Conservation (phyloP, 2,329 filamentous ascomycete genomes). For the Verticillium nubilum region DNA sequence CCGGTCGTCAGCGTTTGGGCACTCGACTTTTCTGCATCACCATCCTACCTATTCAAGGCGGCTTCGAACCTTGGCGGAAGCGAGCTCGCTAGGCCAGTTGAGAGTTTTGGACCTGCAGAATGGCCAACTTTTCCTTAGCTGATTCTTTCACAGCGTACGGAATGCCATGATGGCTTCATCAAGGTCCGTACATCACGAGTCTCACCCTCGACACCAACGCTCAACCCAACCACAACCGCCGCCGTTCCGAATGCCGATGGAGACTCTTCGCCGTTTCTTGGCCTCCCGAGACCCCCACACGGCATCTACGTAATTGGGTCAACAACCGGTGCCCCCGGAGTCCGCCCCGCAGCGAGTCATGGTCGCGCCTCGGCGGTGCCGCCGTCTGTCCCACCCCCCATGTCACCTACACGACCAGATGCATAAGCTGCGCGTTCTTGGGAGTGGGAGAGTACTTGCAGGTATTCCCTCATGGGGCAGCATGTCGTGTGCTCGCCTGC, state of each 20-base stretch:
- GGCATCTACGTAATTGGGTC: neutral
- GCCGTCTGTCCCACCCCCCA: neutral
- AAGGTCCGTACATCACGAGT: neutral
- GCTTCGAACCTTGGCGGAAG: neutral
- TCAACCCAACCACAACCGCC: neutral
- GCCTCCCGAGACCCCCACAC: neutral
- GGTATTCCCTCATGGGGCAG: neutral
- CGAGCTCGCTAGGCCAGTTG: neutral
- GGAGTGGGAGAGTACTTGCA: neutral
- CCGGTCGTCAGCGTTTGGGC: neutral
- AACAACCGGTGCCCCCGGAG: neutral
- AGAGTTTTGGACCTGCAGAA: neutral
- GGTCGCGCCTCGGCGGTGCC: neutral
- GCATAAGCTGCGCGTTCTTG: too few relatives aligned
- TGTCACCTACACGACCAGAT: neutral
- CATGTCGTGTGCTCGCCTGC: neutral
- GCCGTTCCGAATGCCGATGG: neutral
- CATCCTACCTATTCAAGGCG: neutral
- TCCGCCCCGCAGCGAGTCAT: neutral
- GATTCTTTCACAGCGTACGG: neutral
- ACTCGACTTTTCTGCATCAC: neutral
- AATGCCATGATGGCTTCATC: neutral
- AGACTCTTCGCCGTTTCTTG: neutral
- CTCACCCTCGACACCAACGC: neutral
- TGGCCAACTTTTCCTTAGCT: neutral